phyloP scores from a whole-genome alignment of 2,329 filamentous ascomycete species.

The Sporothrix dimorphospora region DNA sequence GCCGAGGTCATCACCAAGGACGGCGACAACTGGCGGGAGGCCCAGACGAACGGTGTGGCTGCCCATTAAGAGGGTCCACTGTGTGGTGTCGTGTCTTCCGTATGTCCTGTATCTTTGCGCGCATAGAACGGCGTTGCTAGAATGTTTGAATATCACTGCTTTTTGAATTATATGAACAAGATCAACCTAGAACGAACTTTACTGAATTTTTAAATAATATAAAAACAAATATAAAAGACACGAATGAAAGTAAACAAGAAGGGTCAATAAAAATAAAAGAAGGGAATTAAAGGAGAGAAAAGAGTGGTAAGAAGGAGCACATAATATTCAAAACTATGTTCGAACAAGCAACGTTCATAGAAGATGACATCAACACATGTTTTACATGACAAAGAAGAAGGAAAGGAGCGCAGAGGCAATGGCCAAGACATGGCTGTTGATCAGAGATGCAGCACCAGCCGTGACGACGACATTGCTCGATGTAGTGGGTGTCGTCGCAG shows the following conservation, averaged over 20 bases:
- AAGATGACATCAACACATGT: no score
- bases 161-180: no score
- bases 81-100: not conserved
- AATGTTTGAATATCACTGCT: no score
- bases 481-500: not conserved
- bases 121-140: not conserved
- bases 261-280: no score
- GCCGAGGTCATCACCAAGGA: constrained; percentile 32
- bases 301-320: no score
- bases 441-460: not conserved
- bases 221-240: no score
- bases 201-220: no score
- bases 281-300: no score
- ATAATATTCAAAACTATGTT: no score
- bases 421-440: not conserved
- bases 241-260: no score
- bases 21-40: constrained; percentile 30
- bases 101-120: not conserved
- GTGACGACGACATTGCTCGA: not conserved
- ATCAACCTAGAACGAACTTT: no score
- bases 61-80: not conserved
- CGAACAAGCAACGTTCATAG: no score
- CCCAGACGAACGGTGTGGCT: not conserved
- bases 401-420: not conserved
- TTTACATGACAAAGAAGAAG: not conserved